Percentiles rank a stretch among this genome's conserved stretches.
phyloP scores from a whole-genome alignment of 208 protist species.

The Trypanosoma rangeli region DNA sequence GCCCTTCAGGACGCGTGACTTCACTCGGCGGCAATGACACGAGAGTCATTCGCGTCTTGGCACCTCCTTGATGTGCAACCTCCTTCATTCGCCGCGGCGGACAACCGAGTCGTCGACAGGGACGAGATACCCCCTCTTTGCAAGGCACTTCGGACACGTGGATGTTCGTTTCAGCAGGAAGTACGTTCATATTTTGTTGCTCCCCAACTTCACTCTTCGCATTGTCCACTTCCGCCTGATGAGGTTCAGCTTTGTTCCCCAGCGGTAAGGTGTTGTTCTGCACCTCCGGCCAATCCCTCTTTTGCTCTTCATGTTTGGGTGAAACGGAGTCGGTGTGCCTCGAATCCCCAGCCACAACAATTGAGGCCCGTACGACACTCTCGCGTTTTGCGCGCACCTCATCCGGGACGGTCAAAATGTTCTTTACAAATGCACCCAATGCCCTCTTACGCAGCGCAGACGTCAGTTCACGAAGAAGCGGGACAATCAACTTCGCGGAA shows the following conservation, averaged over 20 bases:
- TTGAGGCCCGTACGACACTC: constrained; percentile 46
- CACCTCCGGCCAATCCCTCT: background rate
- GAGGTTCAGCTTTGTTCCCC: background rate
- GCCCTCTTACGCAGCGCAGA: constrained; percentile 43
- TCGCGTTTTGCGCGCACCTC: constrained; percentile 72
- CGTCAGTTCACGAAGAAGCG: constrained; percentile 54
- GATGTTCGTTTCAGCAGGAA: background rate
- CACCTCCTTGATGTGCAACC: background rate
- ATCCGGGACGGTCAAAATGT: constrained; percentile 45
- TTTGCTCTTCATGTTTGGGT: constrained; percentile 2
- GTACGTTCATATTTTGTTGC: background rate
- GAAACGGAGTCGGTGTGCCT: background rate
- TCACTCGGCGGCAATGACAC: background rate
- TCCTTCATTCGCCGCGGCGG: constrained; percentile 5
- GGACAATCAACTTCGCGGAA: constrained; percentile 24
- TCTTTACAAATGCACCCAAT: constrained; percentile 37
- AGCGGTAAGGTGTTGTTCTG: background rate
- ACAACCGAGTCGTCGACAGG: constrained; percentile 4
- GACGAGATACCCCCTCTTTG: background rate
- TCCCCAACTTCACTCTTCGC: background rate
- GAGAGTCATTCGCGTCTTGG: background rate
- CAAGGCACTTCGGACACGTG: background rate
- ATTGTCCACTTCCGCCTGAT: background rate
- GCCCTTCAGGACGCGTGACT: background rate
- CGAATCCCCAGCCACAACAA: constrained; percentile 24